Base-by-base conservation (phyloP, 495 filamentous ascomycete species). In the Aspergillus heteromorphus region DNA sequence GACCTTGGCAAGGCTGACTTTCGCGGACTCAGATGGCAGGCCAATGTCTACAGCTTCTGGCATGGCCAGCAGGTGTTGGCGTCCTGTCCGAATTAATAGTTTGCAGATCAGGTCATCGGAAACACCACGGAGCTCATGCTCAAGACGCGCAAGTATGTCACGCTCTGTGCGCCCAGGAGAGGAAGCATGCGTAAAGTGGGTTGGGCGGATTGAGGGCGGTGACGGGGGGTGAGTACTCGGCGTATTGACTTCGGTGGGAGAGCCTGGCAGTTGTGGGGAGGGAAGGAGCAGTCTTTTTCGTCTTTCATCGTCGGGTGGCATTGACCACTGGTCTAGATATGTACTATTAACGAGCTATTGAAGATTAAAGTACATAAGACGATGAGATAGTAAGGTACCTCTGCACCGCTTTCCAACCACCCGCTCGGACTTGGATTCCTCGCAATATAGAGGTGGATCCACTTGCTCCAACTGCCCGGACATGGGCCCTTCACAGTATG, bases 191-290 rank as follows among this genome's bases (percentile, higher is more conserved):
- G 45, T 41, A 47, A 63, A 63, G 50, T 54, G 11, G 16, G 52
- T 57, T 48, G 48, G 52, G 51, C 55, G 55, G 41, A 58, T 62
- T 19, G 55, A 53, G 58, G 53, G 38, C n/a, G 55, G 55, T 58
- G 59, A 55, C 17, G 38, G 48, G 52, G 47, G 53, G 49, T 40
- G 51, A 47, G 55, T 58, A 55, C 59, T 62, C 43, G 59, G 59
- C 41, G 59, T 55, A 36, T 55, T 58, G 21, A 50, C 48, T 58
- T 62, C 59, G 42, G 59, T 58, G 23, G 55, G 54, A 58, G 55
- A 57, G 43, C 42, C 55, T 55, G 55, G 41, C 59, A 49, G 49
- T 48, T 13, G 19, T 41, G 51, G 57, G 52, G 57, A 59, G 53
- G 38, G 27, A 50, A 45, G 42, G 55, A 53, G 48, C 40, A 41